Evolutionary conservation across 129 eudicot species (phyloP).

Genomic region (Centella asiatica): DNA sequence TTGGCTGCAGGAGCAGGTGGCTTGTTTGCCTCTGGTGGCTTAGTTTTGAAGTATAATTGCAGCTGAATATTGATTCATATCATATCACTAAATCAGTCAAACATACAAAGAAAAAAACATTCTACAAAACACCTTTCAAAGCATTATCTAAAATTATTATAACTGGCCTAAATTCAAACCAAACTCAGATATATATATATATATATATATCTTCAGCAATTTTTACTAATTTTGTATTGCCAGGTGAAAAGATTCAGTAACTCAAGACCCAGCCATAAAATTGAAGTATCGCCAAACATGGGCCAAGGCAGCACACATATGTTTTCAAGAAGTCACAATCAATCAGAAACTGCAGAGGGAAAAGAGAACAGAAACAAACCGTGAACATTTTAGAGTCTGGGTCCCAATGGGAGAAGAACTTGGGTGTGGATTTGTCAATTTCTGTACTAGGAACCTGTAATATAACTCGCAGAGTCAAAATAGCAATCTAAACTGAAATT

Average conservation of each 20-base stretch:
- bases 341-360: neutral
- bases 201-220: too few relatives aligned
- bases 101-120: neutral
- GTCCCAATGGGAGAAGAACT: conserved; percentile 97
- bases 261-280: too few relatives aligned
- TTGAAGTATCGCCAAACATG: neutral
- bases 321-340: neutral
- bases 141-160: neutral
- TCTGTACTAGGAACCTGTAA: conserved; percentile 92
- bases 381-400: conserved; percentile 99
- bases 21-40: conserved; percentile 83
- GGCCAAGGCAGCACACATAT: neutral
- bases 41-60: conserved; percentile 80
- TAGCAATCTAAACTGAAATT: neutral
- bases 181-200: neutral
- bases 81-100: conserved; percentile 12
- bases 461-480: conserved; percentile 10
- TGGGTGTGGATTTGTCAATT: conserved; percentile 93
- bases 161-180: neutral
- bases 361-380: conserved; percentile 25
- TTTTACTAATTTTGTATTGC: too few relatives aligned
- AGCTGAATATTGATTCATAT: conserved; percentile 38
- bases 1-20: conserved; percentile 57
- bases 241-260: too few relatives aligned
- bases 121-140: neutral